Evolutionary conservation across 2,329 filamentous ascomycete genomes (phyloP).

Genomic region (Amauroascus niger): DNA sequence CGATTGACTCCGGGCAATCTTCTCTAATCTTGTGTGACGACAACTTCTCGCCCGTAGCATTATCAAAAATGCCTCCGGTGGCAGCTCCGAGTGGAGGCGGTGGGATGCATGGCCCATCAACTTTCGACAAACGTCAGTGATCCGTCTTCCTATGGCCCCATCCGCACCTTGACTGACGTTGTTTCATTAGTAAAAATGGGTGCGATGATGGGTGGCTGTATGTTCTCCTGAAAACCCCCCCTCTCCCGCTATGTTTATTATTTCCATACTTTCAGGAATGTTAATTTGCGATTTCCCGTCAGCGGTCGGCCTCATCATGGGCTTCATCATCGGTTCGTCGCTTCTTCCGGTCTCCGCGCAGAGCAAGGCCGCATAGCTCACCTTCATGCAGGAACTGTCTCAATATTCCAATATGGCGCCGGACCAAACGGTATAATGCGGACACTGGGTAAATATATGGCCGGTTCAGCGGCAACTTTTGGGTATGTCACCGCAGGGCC

Average conservation of each 20-base stretch:
- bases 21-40: not conserved
- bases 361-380: constrained; percentile 9
- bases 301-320: constrained; percentile 95
- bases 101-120: constrained; percentile 51
- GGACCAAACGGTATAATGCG: constrained; percentile 89
- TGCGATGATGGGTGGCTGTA: constrained; percentile 97
- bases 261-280: constrained; percentile 10
- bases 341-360: not conserved
- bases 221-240: constrained; percentile 39
- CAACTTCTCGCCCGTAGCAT: not conserved
- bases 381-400: constrained; percentile 61
- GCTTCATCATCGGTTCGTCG: constrained; percentile 82
- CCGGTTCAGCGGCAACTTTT: constrained; percentile 88
- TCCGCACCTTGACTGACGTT: not conserved
- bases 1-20: not conserved
- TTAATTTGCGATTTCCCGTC: constrained; percentile 10
- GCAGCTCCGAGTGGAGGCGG: constrained; percentile 42
- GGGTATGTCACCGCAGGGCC: constrained; percentile 51
- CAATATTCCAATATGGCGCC: constrained; percentile 90
- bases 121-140: constrained; percentile 58
- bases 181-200: constrained; percentile 77
- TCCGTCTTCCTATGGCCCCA: not conserved
- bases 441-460: constrained; percentile 93
- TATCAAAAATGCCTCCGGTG: constrained; percentile 45
- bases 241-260: not conserved